Evolutionary conservation across 2,329 filamentous ascomycete species (phyloP).

Genomic region (Paracamarosporium sp.): DNA sequence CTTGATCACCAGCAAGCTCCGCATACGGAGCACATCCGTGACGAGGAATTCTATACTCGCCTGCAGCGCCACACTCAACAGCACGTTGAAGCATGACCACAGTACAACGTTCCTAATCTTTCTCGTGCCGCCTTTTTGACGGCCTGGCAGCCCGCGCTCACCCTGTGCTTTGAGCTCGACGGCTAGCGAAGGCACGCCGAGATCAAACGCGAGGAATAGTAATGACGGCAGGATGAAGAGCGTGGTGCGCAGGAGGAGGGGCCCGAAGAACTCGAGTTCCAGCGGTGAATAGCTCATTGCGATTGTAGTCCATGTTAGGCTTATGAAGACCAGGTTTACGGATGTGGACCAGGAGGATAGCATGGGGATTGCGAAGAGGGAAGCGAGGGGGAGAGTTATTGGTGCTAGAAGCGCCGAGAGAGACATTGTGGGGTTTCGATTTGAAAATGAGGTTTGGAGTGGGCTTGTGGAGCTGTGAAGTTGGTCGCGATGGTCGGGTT

Average conservation of each 20-base stretch:
- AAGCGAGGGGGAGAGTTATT: constrained; percentile 51
- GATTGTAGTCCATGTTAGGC: constrained; percentile 86
- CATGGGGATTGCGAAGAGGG: constrained; percentile 75
- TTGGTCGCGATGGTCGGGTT: not conserved
- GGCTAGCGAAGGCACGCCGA: constrained; percentile 71
- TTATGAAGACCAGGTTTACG: constrained; percentile 87
- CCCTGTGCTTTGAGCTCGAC: constrained; percentile 73
- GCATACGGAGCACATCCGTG: constrained; percentile 59
- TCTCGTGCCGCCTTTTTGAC: constrained; percentile 48
- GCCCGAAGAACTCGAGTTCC: constrained; percentile 76
- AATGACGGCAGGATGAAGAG: constrained; percentile 78
- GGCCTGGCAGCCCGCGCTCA: constrained; percentile 54
- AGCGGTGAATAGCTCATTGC: constrained; percentile 78
- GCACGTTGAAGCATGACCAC: constrained; percentile 63
- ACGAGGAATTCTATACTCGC: constrained; percentile 61
- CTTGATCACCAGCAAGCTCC: constrained; percentile 66
- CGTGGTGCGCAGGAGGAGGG: constrained; percentile 69
- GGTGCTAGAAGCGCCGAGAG: constrained; percentile 36
- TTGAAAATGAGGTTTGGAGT: not conserved
- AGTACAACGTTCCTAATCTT: constrained; percentile 58
- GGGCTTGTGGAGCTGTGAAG: not conserved
- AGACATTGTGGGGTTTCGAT: constrained; percentile 27
- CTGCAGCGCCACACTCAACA: constrained; percentile 62
- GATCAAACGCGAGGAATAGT: constrained; percentile 76
- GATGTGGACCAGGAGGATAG: constrained; percentile 79